Percentiles rank a stretch among this genome's conserved stretches.
Evolutionary conservation across 2,329 filamentous ascomycete species (phyloP).

Genomic region (Alternaria brassicicola): DNA sequence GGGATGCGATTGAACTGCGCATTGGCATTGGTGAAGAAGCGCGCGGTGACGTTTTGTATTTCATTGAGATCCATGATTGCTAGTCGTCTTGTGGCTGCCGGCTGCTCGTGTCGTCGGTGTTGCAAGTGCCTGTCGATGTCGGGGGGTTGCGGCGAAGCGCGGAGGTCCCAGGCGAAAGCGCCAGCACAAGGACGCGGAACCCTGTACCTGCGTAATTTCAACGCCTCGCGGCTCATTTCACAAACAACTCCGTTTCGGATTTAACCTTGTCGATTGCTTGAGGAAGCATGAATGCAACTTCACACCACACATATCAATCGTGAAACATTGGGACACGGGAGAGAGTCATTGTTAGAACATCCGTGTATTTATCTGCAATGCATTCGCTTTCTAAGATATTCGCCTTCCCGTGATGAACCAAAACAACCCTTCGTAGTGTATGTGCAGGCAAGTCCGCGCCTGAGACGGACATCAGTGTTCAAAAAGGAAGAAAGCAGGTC

Average conservation of each 20-base stretch:
- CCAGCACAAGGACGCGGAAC: conserved; percentile 17
- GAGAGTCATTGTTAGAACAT: conserved; percentile 17
- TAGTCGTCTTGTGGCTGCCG: not conserved
- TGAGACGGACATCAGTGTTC: conserved; percentile 27
- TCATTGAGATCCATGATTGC: conserved; percentile 62
- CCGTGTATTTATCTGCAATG: conserved; percentile 43
- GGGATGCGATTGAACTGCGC: conserved; percentile 86
- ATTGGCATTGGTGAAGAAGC: conserved; percentile 61
- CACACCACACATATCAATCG: not conserved
- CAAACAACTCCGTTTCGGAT: not conserved
- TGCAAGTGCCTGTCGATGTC: conserved; percentile 11
- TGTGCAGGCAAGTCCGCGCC: conserved; percentile 41
- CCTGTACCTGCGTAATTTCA: not conserved
- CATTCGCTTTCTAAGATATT: conserved; percentile 49
- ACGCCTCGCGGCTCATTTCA: conserved; percentile 13
- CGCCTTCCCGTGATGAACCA: conserved; percentile 37
- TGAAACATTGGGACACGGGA: not conserved
- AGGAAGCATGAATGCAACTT: not conserved
- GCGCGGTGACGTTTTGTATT: conserved; percentile 59
- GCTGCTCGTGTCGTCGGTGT: not conserved
- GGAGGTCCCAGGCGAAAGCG: conserved; percentile 21
- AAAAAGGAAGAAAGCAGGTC: conserved; percentile 36
- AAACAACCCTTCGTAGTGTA: conserved; percentile 44
- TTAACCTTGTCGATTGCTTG: too few species aligned
- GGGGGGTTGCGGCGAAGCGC: conserved; percentile 34